A percentile compares a stretch with the other conserved stretches of the same genome.
These are phyloP conservation scores for Trichoderma virens DNA, from an alignment of 495 filamentous ascomycete species.

Conservation along the genomic window DNA sequence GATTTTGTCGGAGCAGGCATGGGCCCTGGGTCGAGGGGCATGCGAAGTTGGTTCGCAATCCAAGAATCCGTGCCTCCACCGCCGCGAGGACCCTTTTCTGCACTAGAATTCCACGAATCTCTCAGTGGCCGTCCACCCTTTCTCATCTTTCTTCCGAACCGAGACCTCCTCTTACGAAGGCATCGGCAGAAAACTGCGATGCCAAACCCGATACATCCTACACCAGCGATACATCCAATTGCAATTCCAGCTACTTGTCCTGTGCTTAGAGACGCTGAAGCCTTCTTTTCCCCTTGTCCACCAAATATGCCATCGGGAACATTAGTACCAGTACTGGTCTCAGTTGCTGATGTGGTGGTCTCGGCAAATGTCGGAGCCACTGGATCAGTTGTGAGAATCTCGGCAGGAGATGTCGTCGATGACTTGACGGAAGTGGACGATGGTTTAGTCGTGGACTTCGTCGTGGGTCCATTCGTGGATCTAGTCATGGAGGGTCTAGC, in stretches of 20 bases:
- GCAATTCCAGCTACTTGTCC: neutral
- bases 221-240: neutral
- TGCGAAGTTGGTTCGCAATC: conserved; percentile 11
- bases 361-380: conserved; percentile 6
- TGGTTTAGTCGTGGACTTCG: conserved; percentile 18
- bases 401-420: conserved; percentile 20
- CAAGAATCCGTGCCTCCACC: conserved; percentile 10
- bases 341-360: conserved; percentile 12
- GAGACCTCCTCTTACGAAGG: neutral
- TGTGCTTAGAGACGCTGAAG: neutral
- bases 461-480: conserved; percentile 9
- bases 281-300: neutral
- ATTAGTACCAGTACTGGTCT: conserved; percentile 12
- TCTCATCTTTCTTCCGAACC: neutral
- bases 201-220: neutral
- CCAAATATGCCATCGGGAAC: conserved; percentile 10
- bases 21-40: conserved; percentile 20
- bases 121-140: neutral
- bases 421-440: conserved; percentile 28
- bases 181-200: conserved; percentile 4
- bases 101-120: neutral
- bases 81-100: neutral
- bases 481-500: neutral
- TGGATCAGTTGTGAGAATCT: conserved; percentile 12
- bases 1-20: conserved; percentile 13